phyloP scores from a whole-genome alignment of 2,329 filamentous ascomycete genomes.

The Colletotrichum endophyticum region DNA sequence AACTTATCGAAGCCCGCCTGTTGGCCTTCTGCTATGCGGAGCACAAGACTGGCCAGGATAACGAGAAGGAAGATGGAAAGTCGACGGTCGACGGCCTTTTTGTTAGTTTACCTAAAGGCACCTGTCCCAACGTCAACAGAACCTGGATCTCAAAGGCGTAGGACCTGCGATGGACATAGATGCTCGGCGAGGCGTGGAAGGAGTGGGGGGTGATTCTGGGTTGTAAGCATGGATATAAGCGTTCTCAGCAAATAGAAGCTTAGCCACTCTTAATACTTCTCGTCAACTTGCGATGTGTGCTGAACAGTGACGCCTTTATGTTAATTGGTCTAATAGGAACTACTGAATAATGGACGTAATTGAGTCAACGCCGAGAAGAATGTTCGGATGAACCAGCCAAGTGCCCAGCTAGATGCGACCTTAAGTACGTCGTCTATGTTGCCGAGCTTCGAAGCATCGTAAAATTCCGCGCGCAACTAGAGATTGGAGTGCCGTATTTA shows the following conservation, averaged over 20 bases:
- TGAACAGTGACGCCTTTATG: neutral
- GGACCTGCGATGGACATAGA: neutral
- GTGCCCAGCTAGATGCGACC: neutral
- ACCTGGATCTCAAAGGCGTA: neutral
- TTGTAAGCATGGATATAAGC: neutral
- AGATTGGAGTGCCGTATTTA: neutral
- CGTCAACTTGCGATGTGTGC: neutral
- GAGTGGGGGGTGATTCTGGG: neutral
- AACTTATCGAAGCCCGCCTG: neutral
- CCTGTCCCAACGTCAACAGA: neutral
- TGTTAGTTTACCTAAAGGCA: neutral
- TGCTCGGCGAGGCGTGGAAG: neutral
- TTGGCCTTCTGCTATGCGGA: neutral
- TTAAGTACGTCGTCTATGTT: neutral
- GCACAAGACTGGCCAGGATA: neutral
- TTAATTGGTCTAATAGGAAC: neutral
- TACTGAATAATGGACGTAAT: neutral
- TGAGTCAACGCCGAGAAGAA: neutral
- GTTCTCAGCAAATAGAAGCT: neutral
- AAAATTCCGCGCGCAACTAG: neutral
- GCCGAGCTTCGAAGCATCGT: neutral
- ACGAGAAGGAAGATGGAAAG: neutral
- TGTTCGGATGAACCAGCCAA: neutral
- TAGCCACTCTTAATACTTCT: neutral
- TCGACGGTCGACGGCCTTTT: neutral